Evolutionary conservation across 345 rosid species (phyloP).

Genomic region (Eucalyptus fibrosa): DNA sequence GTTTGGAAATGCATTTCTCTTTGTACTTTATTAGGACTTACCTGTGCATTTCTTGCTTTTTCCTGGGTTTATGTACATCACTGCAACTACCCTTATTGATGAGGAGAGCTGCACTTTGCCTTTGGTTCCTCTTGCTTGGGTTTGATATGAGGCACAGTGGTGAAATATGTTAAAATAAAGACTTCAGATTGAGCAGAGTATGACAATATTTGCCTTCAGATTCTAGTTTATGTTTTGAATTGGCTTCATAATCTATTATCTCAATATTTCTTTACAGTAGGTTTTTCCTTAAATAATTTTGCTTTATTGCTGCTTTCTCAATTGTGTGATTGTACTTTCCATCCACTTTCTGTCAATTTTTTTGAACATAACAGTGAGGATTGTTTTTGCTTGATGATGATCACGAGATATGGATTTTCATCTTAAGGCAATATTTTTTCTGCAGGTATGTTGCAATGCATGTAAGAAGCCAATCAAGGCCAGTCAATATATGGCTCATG

Average conservation of each 20-base stretch:
- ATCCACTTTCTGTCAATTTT: not conserved
- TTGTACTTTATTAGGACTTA: not conserved
- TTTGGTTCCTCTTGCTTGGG: not conserved
- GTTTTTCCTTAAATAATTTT: not conserved
- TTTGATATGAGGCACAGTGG: not conserved
- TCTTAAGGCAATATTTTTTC: not conserved
- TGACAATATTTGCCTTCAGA: not conserved
- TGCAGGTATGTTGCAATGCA: slow-evolving; percentile 55
- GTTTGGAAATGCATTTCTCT: not conserved
- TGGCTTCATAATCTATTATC: not conserved
- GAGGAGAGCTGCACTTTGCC: not conserved
- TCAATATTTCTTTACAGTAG: not conserved
- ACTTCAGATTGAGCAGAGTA: not conserved
- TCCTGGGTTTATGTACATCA: not conserved
- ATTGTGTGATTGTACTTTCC: not conserved
- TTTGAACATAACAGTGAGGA: not conserved
- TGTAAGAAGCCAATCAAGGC: slow-evolving; percentile 65
- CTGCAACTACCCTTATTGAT: not conserved
- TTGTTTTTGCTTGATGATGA: not conserved
- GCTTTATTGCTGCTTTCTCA: not conserved
- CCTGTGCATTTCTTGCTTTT: not conserved
- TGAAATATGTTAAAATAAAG: not conserved
- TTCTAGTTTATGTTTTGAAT: not conserved
- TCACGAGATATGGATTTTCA: not conserved
- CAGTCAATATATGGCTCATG: slow-evolving; percentile 54